Conservation (phyloP, 148 eudicot species). For the Salicornia ramosissima region DNA sequence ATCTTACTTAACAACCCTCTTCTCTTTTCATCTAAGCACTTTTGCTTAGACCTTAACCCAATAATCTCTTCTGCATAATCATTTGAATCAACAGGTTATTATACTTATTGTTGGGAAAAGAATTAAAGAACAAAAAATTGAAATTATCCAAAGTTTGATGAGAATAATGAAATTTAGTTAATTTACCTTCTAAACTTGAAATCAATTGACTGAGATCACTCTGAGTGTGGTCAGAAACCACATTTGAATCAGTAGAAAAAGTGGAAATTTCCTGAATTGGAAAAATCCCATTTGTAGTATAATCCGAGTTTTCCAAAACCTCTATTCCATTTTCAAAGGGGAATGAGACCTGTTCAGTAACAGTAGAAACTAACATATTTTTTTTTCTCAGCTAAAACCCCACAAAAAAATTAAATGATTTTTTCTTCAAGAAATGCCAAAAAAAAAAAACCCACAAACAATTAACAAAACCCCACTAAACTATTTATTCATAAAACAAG, state of each 20-base stretch:
- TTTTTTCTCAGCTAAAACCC: slow-evolving; percentile 24
- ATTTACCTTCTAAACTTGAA: slow-evolving; percentile 46
- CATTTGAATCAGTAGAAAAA: slow-evolving; percentile 32
- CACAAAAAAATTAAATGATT: neutral
- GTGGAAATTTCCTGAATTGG: slow-evolving; percentile 16
- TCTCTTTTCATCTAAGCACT: slow-evolving; percentile 40
- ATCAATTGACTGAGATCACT: slow-evolving; percentile 35
- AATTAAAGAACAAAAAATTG: neutral
- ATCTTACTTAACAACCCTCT: slow-evolving; percentile 59
- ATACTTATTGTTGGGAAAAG: neutral
- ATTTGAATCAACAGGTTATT: slow-evolving; percentile 11
- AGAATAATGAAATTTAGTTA: neutral
- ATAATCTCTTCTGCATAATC: slow-evolving; percentile 49
- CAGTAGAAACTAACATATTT: slow-evolving; percentile 48
- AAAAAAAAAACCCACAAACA: slow-evolving; percentile 10
- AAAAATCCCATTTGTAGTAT: slow-evolving; percentile 20
- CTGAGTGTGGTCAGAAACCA: slow-evolving; percentile 40
- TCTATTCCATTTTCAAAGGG: slow-evolving; percentile 35
- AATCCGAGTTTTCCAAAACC: slow-evolving; percentile 28
- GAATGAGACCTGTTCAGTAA: slow-evolving; percentile 39
- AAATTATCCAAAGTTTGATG: neutral
- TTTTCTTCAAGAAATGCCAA: neutral
- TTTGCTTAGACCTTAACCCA: slow-evolving; percentile 41
- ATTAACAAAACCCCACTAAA: neutral
- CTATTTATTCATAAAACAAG: neutral